phyloP scores from a whole-genome alignment of 2,329 filamentous ascomycete genomes.

The Neoarthrinium moseri region DNA sequence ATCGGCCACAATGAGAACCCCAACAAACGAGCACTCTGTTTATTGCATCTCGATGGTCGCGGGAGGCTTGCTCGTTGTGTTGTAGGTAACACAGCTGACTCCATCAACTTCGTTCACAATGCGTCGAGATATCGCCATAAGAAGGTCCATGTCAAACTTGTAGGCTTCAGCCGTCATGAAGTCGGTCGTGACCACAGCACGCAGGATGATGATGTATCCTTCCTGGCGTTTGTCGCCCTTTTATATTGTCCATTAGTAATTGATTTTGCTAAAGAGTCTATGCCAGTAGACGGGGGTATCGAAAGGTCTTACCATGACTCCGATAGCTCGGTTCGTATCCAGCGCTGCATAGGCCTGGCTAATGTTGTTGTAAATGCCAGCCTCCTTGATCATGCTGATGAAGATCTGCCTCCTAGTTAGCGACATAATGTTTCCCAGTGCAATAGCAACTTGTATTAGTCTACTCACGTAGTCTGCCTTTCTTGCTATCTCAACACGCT shows the following conservation, averaged over 20 bases:
- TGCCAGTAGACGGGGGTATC: too few relatives aligned
- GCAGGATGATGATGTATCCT: slow-evolving; percentile 32
- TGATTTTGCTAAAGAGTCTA: too few relatives aligned
- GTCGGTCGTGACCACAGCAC: slow-evolving; percentile 50
- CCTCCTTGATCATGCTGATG: slow-evolving; percentile 71
- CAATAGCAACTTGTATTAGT: slow-evolving; percentile 54
- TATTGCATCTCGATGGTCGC: slow-evolving; percentile 65
- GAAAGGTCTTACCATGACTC: too few relatives aligned
- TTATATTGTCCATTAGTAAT: too few relatives aligned
- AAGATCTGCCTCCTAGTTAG: slow-evolving; percentile 68
- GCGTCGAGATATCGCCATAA: slow-evolving; percentile 62
- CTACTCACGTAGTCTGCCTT: slow-evolving; percentile 72
- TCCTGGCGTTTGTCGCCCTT: too few relatives aligned
- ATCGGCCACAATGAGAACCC: too few relatives aligned
- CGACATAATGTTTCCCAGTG: not conserved
- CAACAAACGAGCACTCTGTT: not conserved
- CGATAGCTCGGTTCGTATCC: slow-evolving; percentile 35
- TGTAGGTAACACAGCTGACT: slow-evolving; percentile 69
- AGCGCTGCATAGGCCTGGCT: slow-evolving; percentile 47
- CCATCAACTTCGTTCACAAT: slow-evolving; percentile 78
- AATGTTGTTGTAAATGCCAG: slow-evolving; percentile 67
- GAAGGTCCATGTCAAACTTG: slow-evolving; percentile 58
- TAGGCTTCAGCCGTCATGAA: slow-evolving; percentile 71
- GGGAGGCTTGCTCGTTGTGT: slow-evolving; percentile 58
- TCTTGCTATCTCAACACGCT: slow-evolving; percentile 76